phyloP scores from a whole-genome alignment of 73 alveolate species.

The Urostyla sp. region DNA sequence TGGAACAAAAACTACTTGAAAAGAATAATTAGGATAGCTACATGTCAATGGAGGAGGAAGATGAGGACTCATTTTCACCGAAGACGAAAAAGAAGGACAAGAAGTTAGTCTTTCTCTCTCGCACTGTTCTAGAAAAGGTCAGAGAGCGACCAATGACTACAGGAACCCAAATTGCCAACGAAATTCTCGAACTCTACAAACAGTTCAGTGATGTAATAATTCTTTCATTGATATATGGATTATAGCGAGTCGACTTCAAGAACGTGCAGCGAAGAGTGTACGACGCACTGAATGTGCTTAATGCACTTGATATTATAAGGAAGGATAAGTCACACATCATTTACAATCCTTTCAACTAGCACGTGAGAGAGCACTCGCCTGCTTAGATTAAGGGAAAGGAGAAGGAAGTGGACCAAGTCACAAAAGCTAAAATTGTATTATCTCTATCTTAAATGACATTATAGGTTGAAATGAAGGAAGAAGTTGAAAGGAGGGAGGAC shows the following conservation, averaged over 20 bases:
- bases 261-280: conserved; percentile 91
- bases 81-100: conserved; percentile 58
- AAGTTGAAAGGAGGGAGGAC: conserved; percentile 1
- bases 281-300: conserved; percentile 91
- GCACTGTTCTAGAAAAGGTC: conserved; percentile 58
- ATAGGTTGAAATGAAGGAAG: not conserved
- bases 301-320: conserved; percentile 80
- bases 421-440: not conserved
- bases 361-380: not conserved
- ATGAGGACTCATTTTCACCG: no score
- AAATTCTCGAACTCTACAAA: conserved; percentile 51
- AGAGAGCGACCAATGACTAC: conserved; percentile 55
- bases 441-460: not conserved
- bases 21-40: no score
- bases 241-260: conserved; percentile 74
- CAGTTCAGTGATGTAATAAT: conserved; percentile 22
- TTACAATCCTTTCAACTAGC: conserved; percentile 1
- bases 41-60: no score
- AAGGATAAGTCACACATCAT: conserved; percentile 69
- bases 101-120: conserved; percentile 61
- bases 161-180: conserved; percentile 71
- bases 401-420: not conserved
- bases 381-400: not conserved
- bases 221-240: not conserved
- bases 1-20: no score